Conservation (phyloP, 805 yeast species). For the Clavispora phyllophila region DNA sequence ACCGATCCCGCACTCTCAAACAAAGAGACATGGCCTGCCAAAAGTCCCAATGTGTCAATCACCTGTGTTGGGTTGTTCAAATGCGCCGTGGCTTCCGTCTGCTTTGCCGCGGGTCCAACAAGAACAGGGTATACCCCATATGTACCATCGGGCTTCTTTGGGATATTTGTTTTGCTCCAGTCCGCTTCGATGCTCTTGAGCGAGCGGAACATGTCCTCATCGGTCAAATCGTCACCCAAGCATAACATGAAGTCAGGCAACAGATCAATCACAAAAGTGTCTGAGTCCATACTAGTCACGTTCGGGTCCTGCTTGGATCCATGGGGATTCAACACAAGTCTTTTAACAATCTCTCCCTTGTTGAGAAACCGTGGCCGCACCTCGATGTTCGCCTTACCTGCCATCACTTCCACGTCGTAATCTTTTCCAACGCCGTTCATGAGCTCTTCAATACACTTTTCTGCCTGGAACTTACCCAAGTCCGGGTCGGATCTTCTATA, state of each 20-base stretch:
- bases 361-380: conserved; percentile 94
- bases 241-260: conserved; percentile 84
- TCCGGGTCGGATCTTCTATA: conserved; percentile 93
- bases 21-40: conserved; percentile 72
- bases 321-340: conserved; percentile 63
- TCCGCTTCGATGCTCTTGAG: conserved; percentile 55
- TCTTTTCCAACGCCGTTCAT: conserved; percentile 51
- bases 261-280: conserved; percentile 33
- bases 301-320: conserved; percentile 46
- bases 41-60: conserved; percentile 72
- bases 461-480: conserved; percentile 82
- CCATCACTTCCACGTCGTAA: conserved; percentile 90
- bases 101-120: conserved; percentile 87
- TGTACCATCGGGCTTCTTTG: conserved; percentile 42
- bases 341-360: conserved; percentile 92
- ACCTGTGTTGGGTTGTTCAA: conserved; percentile 81
- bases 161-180: conserved; percentile 42
- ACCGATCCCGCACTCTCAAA: conserved; percentile 77
- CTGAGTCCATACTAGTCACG: conserved; percentile 18
- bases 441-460: conserved; percentile 62
- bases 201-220: conserved; percentile 93
- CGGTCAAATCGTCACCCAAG: conserved; percentile 93
- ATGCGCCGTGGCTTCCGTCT: conserved; percentile 81
- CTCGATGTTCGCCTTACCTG: conserved; percentile 95
- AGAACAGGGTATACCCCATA: conserved; percentile 79